A percentile compares a stretch with the other conserved stretches of the same genome.
phyloP scores from a whole-genome alignment of 2,329 filamentous ascomycete species.

The Fusarium decemcellulare region DNA sequence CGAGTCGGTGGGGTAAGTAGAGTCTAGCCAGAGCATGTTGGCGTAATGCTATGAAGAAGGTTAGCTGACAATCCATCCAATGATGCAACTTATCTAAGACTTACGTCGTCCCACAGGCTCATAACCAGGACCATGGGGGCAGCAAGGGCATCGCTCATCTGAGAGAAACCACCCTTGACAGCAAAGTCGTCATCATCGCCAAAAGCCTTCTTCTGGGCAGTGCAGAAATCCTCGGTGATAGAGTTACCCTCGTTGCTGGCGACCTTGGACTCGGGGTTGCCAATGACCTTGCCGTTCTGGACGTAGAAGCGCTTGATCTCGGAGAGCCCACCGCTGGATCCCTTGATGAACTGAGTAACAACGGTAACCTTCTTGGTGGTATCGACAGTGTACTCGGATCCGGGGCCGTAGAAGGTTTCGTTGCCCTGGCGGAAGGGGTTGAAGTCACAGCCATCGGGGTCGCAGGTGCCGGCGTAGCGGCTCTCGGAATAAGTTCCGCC shows the following conservation, averaged over 20 bases:
- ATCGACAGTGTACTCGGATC: constrained; percentile 68
- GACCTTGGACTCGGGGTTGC: constrained; percentile 62
- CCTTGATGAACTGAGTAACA: constrained; percentile 72
- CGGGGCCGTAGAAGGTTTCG: constrained; percentile 71
- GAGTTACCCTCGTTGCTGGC: constrained; percentile 56
- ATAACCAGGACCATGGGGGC: constrained; percentile 62
- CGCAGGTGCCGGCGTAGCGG: constrained; percentile 74
- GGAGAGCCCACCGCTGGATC: constrained; percentile 64
- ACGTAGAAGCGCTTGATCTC: constrained; percentile 76
- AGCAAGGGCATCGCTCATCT: constrained; percentile 64
- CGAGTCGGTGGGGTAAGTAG: constrained; percentile 67
- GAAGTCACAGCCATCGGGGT: constrained; percentile 79
- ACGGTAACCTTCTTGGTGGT: constrained; percentile 73
- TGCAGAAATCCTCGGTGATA: constrained; percentile 72
- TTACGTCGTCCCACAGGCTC: constrained; percentile 71
- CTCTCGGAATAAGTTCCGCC: constrained; percentile 65
- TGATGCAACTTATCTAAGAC: constrained; percentile 2
- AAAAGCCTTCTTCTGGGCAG: constrained; percentile 69
- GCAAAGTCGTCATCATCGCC: constrained; percentile 68
- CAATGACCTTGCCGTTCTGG: constrained; percentile 71
- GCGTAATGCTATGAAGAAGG: constrained; percentile 60
- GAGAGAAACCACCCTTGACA: constrained; percentile 67
- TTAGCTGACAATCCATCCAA: not conserved
- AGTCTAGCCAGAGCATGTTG: constrained; percentile 83
- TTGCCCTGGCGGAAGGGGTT: constrained; percentile 77